Base-by-base conservation (phyloP, 306 rosid species). In the Cajanus cajan region DNA sequence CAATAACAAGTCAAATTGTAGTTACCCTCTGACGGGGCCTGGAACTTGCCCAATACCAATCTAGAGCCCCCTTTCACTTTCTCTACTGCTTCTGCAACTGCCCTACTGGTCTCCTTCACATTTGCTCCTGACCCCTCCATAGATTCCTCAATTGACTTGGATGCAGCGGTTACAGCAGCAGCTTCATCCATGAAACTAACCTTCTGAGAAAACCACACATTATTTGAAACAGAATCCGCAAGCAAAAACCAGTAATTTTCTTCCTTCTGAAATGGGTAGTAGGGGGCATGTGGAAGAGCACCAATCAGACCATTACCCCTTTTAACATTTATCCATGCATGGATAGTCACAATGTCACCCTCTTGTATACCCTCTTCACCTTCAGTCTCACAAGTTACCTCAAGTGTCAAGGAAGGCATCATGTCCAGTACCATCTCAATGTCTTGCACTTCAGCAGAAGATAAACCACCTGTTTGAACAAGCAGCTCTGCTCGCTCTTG, bases 331-430 rank as follows among this genome's bases (percentile, higher is more conserved):
- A 93, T 87, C 98, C 98, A 93, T 24, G 97, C 92, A 57, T 96
- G 94, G 77, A 96, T 33, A 0, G 98, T 93, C 74, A 93, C 96
- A 58, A 92, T 82, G 70, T 96, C 99, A 34, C 98, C 96, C 88
- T 93, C 98, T 83, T 96, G 98, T 25, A 93, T 80, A 67, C 97
- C 97, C 86, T 93, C 97, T 90, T 96, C 96, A 4, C 99, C 99
- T 86, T 96, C 99, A 34, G 98, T 96, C 91, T 93, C 97, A 68
- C 96, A 91, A 45, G 88, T 82, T 52, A 86, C 87, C 1, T 90
- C 92, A 25, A 88, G 75, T 76, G 96, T 87, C 83, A 96, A 71
- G 33, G 93, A 88, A 48, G 99, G 98, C 97, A 96, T 91, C 87
- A 87, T 91, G 80, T 82, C 94, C 66, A 93, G 84, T 43, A 93